Conservation (phyloP, 2,329 filamentous ascomycete species). For the Colletotrichum phormii region DNA sequence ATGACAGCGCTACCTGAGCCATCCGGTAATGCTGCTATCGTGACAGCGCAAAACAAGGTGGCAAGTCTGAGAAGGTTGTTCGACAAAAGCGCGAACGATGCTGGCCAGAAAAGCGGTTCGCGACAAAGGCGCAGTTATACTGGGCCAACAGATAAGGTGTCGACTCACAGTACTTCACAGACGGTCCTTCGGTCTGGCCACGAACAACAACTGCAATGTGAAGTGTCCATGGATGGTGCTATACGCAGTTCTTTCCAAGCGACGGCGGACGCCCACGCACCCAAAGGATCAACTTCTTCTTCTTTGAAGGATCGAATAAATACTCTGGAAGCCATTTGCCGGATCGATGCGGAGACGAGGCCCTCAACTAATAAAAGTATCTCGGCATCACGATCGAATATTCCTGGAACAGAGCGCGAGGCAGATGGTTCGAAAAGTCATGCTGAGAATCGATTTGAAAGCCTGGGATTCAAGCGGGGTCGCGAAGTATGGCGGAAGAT, state of each 20-base stretch:
- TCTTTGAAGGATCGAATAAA: not conserved
- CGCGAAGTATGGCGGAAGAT: slow-evolving; percentile 14
- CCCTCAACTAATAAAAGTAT: not conserved
- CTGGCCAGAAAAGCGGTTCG: not conserved
- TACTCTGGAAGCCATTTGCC: not conserved
- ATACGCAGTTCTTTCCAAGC: not conserved
- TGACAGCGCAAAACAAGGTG: not conserved
- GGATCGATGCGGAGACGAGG: not conserved
- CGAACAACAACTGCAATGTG: not conserved
- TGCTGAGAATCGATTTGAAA: not conserved
- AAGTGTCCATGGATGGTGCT: not conserved
- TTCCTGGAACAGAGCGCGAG: not conserved
- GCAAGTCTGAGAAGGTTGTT: not conserved
- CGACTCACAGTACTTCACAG: too few species aligned
- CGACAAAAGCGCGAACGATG: not conserved
- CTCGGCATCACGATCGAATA: not conserved
- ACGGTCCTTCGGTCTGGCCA: not conserved
- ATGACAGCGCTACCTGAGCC: not conserved
- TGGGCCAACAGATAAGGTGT: not conserved
- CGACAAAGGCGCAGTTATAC: not conserved
- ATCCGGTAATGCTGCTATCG: not conserved
- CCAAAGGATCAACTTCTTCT: not conserved
- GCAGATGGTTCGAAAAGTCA: not conserved
- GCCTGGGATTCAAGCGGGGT: slow-evolving; percentile 15
- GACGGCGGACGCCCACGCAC: not conserved